Conservation (phyloP, 2,329 filamentous ascomycete species). For the Hypoxylon sp. region DNA sequence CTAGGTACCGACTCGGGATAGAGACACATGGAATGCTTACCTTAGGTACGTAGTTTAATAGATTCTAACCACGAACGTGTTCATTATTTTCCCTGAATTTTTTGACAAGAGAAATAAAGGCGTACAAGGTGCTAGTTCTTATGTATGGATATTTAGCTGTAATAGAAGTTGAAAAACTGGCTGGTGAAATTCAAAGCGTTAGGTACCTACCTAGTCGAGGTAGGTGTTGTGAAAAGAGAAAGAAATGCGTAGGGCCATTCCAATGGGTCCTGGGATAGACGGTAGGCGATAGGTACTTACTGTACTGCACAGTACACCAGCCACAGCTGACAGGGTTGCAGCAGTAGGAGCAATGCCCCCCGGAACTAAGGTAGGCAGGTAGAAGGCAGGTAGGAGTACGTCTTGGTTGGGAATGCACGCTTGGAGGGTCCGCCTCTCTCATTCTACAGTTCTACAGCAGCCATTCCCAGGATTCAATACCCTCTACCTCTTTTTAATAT, state of each 20-base stretch:
- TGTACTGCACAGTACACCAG: slow-evolving; percentile 22
- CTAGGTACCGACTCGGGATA: background rate
- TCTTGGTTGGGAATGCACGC: slow-evolving; percentile 12
- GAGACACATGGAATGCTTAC: background rate
- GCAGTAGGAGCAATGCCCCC: slow-evolving; percentile 11
- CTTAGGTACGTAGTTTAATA: too few relatives aligned
- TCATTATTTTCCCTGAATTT: too few relatives aligned
- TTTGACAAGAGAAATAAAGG: background rate
- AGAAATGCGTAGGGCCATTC: too few relatives aligned
- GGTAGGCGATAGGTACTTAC: background rate
- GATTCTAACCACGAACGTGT: too few relatives aligned
- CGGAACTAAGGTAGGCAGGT: slow-evolving; percentile 12
- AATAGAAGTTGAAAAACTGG: background rate
- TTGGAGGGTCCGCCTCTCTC: slow-evolving; percentile 12
- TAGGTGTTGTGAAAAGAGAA: background rate
- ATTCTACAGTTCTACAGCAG: slow-evolving; percentile 9
- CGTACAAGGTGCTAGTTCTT: background rate
- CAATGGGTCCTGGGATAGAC: background rate
- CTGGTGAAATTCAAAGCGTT: slow-evolving; percentile 5
- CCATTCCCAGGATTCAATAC: slow-evolving; percentile 20
- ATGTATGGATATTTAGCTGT: background rate
- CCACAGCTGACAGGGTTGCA: slow-evolving; percentile 27
- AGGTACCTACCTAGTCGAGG: background rate
- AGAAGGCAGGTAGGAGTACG: slow-evolving; percentile 1
- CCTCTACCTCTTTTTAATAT: slow-evolving; percentile 18